Conservation (phyloP, 805 yeast species). For the Tetrapisispora nanseiensis region DNA sequence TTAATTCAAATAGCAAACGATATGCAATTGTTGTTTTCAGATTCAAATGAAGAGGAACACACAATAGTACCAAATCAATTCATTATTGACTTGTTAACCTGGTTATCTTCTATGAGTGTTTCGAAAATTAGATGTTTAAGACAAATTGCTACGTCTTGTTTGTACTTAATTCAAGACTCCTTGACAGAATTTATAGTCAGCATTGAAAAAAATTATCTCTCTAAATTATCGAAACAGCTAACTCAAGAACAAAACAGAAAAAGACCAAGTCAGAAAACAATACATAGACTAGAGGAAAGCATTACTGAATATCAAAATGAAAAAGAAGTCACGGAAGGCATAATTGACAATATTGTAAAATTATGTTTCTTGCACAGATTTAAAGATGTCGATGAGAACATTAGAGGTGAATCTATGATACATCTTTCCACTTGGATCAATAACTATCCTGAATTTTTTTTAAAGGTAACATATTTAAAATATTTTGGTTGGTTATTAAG, state of each 20-base stretch:
- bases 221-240: constrained; percentile 32
- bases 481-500: constrained; percentile 80
- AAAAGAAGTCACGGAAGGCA: constrained; percentile 43
- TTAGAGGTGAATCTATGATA: constrained; percentile 59
- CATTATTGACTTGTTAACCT: constrained; percentile 47
- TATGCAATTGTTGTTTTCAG: constrained; percentile 45
- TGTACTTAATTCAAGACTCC: constrained; percentile 50
- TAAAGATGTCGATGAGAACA: constrained; percentile 64
- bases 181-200: constrained; percentile 42
- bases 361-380: constrained; percentile 66
- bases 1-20: constrained; percentile 48
- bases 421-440: constrained; percentile 64
- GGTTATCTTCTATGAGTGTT: constrained; percentile 69
- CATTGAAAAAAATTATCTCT: constrained; percentile 29
- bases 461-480: constrained; percentile 59
- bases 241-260: constrained; percentile 31
- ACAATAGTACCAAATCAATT: constrained; percentile 11
- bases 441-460: constrained; percentile 58
- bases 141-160: constrained; percentile 49
- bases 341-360: constrained; percentile 55
- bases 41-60: constrained; percentile 16
- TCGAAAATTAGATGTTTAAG: constrained; percentile 64
- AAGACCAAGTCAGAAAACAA: constrained; percentile 33
- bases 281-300: constrained; percentile 38
- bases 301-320: constrained; percentile 37